Percentiles rank a stretch among this genome's conserved stretches.
These are phyloP conservation scores for Claviceps spartinae DNA, from an alignment of 2,329 filamentous ascomycete species.

Conservation along the genomic window DNA sequence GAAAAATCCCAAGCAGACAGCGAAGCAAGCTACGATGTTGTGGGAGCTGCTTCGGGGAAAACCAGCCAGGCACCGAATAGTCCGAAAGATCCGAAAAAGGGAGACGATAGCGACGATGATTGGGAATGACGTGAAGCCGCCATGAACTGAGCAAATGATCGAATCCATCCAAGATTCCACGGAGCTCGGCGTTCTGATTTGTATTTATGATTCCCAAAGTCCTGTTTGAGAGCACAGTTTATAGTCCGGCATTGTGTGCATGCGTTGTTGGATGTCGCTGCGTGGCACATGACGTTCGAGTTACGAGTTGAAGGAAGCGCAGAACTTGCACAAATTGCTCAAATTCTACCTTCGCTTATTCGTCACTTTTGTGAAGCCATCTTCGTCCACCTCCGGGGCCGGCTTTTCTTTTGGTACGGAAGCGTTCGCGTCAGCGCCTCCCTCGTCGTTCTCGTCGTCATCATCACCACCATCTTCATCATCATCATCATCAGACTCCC, in stretches of 20 bases:
- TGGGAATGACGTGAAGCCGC: conserved; percentile 8
- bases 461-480: conserved; percentile 50
- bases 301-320: not conserved
- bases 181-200: conserved; percentile 20
- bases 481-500: conserved; percentile 43
- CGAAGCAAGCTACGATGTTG: conserved; percentile 90
- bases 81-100: conserved; percentile 42
- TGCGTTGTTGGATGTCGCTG: conserved; percentile 17
- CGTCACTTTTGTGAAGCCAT: conserved; percentile 66
- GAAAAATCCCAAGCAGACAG: conserved; percentile 85
- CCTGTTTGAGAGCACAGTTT: conserved; percentile 1
- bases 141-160: not conserved
- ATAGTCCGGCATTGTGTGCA: conserved; percentile 6
- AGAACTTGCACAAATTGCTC: conserved; percentile 3
- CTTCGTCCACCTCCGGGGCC: conserved; percentile 62
- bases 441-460: conserved; percentile 44
- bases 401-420: conserved; percentile 49
- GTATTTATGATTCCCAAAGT: conserved; percentile 10
- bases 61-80: conserved; percentile 64
- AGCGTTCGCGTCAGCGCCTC: conserved; percentile 48
- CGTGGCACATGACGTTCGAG: not conserved
- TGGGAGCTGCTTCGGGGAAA: conserved; percentile 62
- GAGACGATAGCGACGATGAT: conserved; percentile 24
- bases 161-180: not conserved
- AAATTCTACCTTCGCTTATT: conserved; percentile 47